Percentiles rank a stretch among this genome's conserved stretches.
Conservation (phyloP, 208 protist species). For the Acanthamoeba royreba region DNA sequence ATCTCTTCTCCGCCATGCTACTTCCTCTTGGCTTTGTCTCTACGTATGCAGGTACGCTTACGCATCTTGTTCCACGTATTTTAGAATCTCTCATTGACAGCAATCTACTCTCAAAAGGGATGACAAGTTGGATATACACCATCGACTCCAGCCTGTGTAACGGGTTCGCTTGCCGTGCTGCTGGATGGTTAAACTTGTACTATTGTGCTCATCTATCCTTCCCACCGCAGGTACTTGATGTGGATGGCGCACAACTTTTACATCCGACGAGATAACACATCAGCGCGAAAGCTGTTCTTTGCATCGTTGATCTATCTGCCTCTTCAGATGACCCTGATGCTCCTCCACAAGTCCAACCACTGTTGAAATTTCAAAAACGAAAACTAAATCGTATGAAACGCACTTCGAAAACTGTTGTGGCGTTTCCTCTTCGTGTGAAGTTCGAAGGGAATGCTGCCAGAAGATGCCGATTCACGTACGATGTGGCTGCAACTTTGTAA, state of each 20-base stretch:
- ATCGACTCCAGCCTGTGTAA: neutral
- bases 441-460: too few species aligned
- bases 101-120: too few species aligned
- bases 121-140: neutral
- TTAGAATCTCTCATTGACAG: too few species aligned
- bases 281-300: neutral
- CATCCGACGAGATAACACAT: neutral
- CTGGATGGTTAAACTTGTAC: neutral
- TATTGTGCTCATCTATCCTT: neutral
- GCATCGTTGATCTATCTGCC: constrained; percentile 17
- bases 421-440: too few species aligned
- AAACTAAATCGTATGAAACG: neutral
- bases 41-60: neutral
- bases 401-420: too few species aligned
- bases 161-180: too few species aligned
- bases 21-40: neutral
- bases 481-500: too few species aligned
- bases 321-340: constrained; percentile 15
- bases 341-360: neutral
- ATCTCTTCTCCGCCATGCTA: neutral
- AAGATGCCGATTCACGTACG: too few species aligned
- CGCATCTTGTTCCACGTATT: too few species aligned
- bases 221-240: neutral
- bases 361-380: neutral
- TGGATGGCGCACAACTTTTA: neutral